These are phyloP conservation scores for Pichia norvegensis DNA, from an alignment of 1,139 yeast species.

Conservation along the genomic window DNA sequence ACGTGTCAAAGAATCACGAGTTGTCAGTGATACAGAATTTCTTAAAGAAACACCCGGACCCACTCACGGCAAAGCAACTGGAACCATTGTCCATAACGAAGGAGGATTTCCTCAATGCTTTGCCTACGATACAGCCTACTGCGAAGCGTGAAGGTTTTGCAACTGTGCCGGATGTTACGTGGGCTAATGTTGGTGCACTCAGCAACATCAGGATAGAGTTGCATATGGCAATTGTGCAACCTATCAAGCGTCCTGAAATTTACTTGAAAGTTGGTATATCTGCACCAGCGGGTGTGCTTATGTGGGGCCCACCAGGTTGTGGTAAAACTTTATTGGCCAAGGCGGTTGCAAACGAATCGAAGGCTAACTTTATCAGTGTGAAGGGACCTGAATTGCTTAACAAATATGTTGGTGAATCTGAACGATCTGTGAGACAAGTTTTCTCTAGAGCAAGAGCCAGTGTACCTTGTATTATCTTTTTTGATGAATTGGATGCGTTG, in stretches of 20 bases:
- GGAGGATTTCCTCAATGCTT: constrained; percentile 73
- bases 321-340: constrained; percentile 94
- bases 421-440: constrained; percentile 90
- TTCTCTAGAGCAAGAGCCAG: constrained; percentile 92
- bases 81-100: constrained; percentile 66
- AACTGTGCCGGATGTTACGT: constrained; percentile 94
- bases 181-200: constrained; percentile 94
- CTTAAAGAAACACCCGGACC: constrained; percentile 65
- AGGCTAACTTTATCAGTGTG: constrained; percentile 91
- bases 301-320: constrained; percentile 99
- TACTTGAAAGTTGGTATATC: constrained; percentile 87
- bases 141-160: constrained; percentile 99
- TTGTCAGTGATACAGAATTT: constrained; percentile 57
- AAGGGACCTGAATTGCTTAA: constrained; percentile 92
- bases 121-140: constrained; percentile 93
- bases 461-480: constrained; percentile 89
- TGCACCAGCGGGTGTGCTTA: constrained; percentile 92
- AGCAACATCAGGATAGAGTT: constrained; percentile 73
- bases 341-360: constrained; percentile 94
- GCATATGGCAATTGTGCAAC: constrained; percentile 96
- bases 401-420: constrained; percentile 95
- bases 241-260: constrained; percentile 86
- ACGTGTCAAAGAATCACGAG: background rate
- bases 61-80: constrained; percentile 67
- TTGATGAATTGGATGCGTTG: constrained; percentile 91